Conservation (phyloP, 2,329 filamentous ascomycete species). For the Rutstroemia sydowiana region DNA sequence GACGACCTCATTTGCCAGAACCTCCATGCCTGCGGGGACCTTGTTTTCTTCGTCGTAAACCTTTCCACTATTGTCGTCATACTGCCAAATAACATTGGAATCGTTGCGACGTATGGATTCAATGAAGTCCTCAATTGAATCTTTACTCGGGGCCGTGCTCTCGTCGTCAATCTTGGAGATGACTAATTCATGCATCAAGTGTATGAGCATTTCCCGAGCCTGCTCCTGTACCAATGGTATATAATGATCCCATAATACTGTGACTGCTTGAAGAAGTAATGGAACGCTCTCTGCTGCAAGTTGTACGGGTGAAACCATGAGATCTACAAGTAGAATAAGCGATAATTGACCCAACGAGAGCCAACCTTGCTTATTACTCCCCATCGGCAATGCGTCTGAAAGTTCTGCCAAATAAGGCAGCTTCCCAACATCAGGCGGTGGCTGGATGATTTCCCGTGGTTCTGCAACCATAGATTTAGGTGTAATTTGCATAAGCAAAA, state of each 20-base stretch:
- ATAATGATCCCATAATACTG: constrained; percentile 96
- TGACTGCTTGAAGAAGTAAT: constrained; percentile 80
- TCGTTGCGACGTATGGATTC: constrained; percentile 82
- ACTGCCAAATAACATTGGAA: constrained; percentile 80
- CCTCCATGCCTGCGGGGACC: constrained; percentile 81
- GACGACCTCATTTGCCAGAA: constrained; percentile 73
- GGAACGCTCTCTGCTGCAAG: constrained; percentile 74
- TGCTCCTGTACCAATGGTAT: constrained; percentile 92
- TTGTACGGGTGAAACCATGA: constrained; percentile 88
- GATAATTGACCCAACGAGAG: constrained; percentile 91
- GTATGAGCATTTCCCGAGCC: constrained; percentile 93
- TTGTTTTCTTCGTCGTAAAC: constrained; percentile 66
- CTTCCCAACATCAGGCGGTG: constrained; percentile 64
- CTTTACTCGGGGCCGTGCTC: constrained; percentile 53
- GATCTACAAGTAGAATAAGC: constrained; percentile 85
- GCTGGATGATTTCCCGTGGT: constrained; percentile 60
- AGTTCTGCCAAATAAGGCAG: constrained; percentile 90
- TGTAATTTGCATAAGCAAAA: constrained; percentile 81
- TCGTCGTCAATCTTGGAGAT: constrained; percentile 70
- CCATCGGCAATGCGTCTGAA: constrained; percentile 68
- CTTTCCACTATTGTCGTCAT: constrained; percentile 84
- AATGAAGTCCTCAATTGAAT: constrained; percentile 78
- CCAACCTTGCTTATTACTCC: constrained; percentile 90
- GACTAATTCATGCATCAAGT: constrained; percentile 92
- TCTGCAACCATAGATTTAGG: constrained; percentile 97